phyloP scores from a whole-genome alignment of 1,284 basidiomycete genomes.

The Cutaneotrichosporon curvatum region DNA sequence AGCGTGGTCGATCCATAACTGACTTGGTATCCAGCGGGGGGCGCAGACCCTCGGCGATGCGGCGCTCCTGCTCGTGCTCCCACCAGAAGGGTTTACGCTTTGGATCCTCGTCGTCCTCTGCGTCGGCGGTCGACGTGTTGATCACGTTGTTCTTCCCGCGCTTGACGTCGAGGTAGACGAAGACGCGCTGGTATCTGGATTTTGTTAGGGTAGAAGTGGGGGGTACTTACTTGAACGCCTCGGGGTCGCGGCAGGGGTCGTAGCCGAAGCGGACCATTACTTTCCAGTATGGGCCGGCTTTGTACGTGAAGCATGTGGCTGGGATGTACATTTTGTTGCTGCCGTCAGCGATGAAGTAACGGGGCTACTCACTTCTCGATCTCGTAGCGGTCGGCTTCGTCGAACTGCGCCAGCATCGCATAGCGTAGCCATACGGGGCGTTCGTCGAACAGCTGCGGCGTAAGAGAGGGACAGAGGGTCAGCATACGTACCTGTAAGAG shows the following conservation, averaged over 20 bases:
- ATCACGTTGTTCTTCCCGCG: constrained; percentile 19
- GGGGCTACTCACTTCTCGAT: constrained; percentile 15
- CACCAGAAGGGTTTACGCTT: constrained; percentile 27
- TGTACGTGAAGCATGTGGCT: constrained; percentile 66
- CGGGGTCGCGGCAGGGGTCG: constrained; percentile 68
- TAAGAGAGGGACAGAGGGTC: neutral
- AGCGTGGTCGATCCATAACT: constrained; percentile 3
- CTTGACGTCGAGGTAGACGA: constrained; percentile 51
- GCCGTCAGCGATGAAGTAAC: constrained; percentile 1
- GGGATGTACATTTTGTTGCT: constrained; percentile 50
- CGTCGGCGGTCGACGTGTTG: constrained; percentile 21
- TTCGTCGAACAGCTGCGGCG: constrained; percentile 47
- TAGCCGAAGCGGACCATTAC: constrained; percentile 79
- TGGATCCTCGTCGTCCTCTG: constrained; percentile 22
- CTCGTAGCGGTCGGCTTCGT: constrained; percentile 48
- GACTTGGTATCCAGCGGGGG: constrained; percentile 29
- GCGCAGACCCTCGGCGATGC: constrained; percentile 26
- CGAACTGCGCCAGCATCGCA: constrained; percentile 75
- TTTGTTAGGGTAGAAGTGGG: neutral
- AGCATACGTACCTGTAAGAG: constrained; percentile 45
- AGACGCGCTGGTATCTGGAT: constrained; percentile 72
- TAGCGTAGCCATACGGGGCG: constrained; percentile 84
- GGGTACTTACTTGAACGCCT: constrained; percentile 61
- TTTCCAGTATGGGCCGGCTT: constrained; percentile 90
- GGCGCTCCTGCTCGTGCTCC: constrained; percentile 29